Evolutionary conservation across 2,329 filamentous ascomycete genomes (phyloP), one percentile per base, ranked within the genome.

Genomic region (Venturia nashicola): DNA sequence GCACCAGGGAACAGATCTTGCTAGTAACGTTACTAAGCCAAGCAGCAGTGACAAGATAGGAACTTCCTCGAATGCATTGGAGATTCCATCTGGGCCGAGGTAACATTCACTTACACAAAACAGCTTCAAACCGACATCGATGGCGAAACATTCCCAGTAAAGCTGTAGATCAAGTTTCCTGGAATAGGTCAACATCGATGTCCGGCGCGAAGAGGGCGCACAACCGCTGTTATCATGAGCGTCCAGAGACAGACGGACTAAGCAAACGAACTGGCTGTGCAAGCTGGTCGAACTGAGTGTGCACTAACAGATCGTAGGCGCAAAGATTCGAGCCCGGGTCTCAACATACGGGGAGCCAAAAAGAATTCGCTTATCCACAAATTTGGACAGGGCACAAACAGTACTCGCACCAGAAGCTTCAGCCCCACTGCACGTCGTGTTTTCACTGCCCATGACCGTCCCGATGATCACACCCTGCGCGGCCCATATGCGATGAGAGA

Each of bases 361-460:
- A 57, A 57, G 51, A 36, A 32, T 57, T 36, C 7, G 27, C 27
- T 27, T n/a, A 32, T n/a, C 8, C 51, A 36, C 32, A 57, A 14
- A 57, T 18, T 36, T 36, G 32, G 32, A 14, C 51, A 57, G 27
- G 14, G 16, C 5, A 57, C 16, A 9, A 7, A 55, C 20, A 34
- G 14, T 55, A 36, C 51, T 57, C 51, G 51, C 8, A 14, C 27
- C 51, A 57, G 27, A 60, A 59, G 61, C 64, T 54, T 34, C 44
- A 59, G 34, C 42, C 34, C 36, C 16, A 23, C 40, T 65, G 51
- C 27, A 18, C 51, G 51, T 18, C 51, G 32, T 18, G 23, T 4
- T 11, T 57, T 32, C 7, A 23, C 51, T 36, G 51, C 51, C 32
- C 32, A 36, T 20, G 51, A 57, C 32, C 51, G 32, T 57, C 16